A percentile compares a stretch with the other conserved stretches of the same genome.
Conservation (phyloP, 192 early-diverging fungal genomes). For the Neocallimastix lanati region DNA sequence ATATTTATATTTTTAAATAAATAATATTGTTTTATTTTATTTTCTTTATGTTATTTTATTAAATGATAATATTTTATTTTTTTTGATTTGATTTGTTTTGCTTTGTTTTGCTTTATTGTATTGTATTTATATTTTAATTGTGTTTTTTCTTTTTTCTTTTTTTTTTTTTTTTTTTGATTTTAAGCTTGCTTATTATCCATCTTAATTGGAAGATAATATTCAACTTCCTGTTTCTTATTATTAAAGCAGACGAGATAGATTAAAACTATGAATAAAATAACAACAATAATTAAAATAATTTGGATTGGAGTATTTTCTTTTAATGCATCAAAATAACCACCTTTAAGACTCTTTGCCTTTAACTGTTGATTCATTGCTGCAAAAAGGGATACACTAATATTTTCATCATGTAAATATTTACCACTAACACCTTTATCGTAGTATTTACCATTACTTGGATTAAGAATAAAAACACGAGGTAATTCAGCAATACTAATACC, state of each 20-base stretch:
- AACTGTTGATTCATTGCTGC: neutral
- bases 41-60: too few relatives aligned
- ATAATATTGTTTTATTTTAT: too few relatives aligned
- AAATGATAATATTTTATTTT: too few relatives aligned
- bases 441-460: neutral
- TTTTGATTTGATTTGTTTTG: too few relatives aligned
- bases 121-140: neutral
- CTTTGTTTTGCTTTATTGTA: too few relatives aligned
- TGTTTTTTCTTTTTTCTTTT: neutral
- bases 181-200: neutral
- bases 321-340: neutral
- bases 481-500: neutral
- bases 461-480: neutral
- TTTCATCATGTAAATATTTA: neutral
- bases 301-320: neutral
- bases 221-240: neutral
- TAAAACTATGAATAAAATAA: neutral
- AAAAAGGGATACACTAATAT: neutral
- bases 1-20: too few relatives aligned
- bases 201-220: neutral
- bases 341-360: neutral
- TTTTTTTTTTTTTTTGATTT: neutral
- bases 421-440: neutral
- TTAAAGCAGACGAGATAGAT: neutral
- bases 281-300: neutral